Percentiles rank a stretch among this genome's conserved stretches.
Conservation (phyloP, 2,329 filamentous ascomycete species). For the Colletotrichum sp. region DNA sequence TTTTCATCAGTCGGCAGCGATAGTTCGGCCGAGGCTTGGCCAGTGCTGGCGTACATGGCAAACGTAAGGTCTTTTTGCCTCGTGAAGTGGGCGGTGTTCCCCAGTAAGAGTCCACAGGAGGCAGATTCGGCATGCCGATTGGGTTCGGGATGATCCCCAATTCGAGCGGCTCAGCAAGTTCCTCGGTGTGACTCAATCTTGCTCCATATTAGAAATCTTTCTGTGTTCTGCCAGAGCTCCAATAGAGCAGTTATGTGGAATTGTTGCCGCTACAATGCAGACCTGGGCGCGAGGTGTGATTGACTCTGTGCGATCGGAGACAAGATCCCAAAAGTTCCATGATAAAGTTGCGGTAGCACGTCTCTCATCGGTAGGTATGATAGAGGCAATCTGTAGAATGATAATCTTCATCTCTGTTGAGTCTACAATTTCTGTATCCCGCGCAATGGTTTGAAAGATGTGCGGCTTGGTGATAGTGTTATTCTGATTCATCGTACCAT, state of each 20-base stretch:
- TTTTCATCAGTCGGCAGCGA: conserved; percentile 7
- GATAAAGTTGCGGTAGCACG: not conserved
- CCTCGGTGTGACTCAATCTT: not conserved
- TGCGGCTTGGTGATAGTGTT: not conserved
- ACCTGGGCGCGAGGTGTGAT: fast-evolving
- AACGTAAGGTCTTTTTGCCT: not conserved
- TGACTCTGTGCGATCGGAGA: not conserved
- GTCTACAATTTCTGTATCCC: no score
- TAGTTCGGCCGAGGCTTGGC: not conserved
- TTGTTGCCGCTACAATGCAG: not conserved
- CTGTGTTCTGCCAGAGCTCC: not conserved
- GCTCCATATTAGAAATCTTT: not conserved
- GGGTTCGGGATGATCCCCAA: not conserved
- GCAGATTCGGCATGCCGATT: not conserved
- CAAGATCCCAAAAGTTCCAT: not conserved
- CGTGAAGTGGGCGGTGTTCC: not conserved
- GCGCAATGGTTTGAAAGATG: no score
- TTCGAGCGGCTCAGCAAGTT: not conserved
- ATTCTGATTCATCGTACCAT: not conserved
- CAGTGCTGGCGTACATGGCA: not conserved
- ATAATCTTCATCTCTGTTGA: no score
- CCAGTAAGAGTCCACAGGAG: not conserved
- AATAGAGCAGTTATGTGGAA: not conserved
- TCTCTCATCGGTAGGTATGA: no score
- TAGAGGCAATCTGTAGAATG: not conserved